Base-by-base conservation (phyloP, 1,284 basidiomycete species). In the Chalciporus sp. region DNA sequence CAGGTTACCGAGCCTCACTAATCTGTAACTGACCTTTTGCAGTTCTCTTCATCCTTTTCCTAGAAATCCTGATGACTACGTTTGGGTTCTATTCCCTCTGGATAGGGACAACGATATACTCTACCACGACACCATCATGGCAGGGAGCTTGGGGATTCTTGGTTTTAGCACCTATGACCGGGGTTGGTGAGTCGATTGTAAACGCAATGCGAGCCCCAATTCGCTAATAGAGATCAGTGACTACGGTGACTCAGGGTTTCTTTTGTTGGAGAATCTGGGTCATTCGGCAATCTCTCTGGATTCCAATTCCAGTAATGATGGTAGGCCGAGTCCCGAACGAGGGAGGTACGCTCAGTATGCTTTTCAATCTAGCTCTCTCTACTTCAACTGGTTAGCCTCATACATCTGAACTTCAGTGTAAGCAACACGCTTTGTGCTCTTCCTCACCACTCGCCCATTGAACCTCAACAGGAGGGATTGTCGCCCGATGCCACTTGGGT, bases 211-310 rank as follows among this genome's bases (percentile, higher is more conserved):
- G n/a, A 2, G 0, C 3, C 10, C 42, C 2, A 4, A 17, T 26
- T n/a, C 4, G 23, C 47, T 60, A 3, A 57, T 20, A 7, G 0
- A 52, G 4, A 12, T 10, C 7, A 68, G 66, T 67, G 14, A 56
- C 58, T 2, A 56, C 49, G 11, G n/a, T 63, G n/a, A 57, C 56
- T 7, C 64, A 68, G 5, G 47, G 53, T 2, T 68, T 68, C 39
- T 62, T 55, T 45, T 66, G 62, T 51, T 68, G 63, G 66, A 45
- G 57, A 44, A 62, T 68, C 50, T 52, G 39, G 14, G 42, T 43
- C 16, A 33, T 66, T n/a, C 31, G 37, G 6, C 40, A n/a, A 42
- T 56, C 12, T 1, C 16, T 14, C 14, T 6, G 51, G 17, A 4
- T 67, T 0, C 7, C 50, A 17, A 0, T 55, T 37, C 29, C 27